phyloP scores from a whole-genome alignment of 768 basidiomycete genomes.

The Symmetrospora coprosmae region DNA sequence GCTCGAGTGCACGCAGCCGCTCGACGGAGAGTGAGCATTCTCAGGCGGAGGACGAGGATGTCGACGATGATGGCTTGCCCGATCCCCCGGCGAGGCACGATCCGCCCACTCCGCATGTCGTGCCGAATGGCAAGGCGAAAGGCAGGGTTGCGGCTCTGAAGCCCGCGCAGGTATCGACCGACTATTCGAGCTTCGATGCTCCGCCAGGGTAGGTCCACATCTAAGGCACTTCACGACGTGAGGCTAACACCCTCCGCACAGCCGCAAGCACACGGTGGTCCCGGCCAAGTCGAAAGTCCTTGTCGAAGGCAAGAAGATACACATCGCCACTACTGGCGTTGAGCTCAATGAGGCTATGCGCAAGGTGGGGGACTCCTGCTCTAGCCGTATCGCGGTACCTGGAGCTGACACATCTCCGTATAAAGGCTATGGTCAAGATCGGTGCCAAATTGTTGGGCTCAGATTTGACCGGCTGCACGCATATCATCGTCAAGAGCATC shows the following conservation, averaged over 20 bases:
- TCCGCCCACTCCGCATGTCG: constrained; percentile 9
- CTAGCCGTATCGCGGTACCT: background rate
- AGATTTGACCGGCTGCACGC: constrained; percentile 57
- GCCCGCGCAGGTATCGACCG: background rate
- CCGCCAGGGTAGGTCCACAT: constrained; percentile 1
- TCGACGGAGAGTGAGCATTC: background rate
- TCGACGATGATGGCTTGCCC: background rate
- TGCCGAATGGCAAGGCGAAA: constrained; percentile 10
- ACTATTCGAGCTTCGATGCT: constrained; percentile 9
- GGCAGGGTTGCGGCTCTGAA: background rate
- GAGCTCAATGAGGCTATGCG: constrained; percentile 35
- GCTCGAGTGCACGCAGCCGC: too few species aligned
- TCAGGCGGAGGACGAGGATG: background rate
- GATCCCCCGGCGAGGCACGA: background rate
- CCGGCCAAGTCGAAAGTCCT: constrained; percentile 14
- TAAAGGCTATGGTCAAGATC: constrained; percentile 49
- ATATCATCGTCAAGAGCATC: constrained; percentile 55
- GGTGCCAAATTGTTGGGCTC: constrained; percentile 51
- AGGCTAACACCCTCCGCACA: background rate
- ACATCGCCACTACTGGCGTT: constrained; percentile 58
- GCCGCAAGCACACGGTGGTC: background rate
- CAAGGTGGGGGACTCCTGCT: background rate
- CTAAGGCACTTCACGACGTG: background rate
- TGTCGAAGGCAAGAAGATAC: constrained; percentile 33
- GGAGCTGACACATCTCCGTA: background rate